Percentiles rank a stretch among this genome's conserved stretches.
Evolutionary conservation across 1,284 basidiomycete species (phyloP).

Genomic region (Heterobasidion annosum): DNA sequence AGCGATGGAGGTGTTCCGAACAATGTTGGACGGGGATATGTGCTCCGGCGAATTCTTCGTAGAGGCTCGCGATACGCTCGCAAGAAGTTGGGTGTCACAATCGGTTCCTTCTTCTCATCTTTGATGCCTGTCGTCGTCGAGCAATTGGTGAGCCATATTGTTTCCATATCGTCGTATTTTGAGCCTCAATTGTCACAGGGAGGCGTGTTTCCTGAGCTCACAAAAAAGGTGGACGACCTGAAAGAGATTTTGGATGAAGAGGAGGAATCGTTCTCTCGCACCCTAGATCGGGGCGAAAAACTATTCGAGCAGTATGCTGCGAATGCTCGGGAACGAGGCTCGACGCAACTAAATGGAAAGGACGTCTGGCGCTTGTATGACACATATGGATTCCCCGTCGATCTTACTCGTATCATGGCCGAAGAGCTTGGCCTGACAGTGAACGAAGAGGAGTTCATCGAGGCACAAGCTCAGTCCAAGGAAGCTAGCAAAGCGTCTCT

Average conservation of each 20-base stretch:
- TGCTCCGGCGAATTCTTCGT: conserved; percentile 86
- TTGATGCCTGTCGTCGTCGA: conserved; percentile 87
- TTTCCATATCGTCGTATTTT: neutral
- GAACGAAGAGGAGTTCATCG: conserved; percentile 86
- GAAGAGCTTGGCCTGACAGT: conserved; percentile 85
- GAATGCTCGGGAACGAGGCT: conserved; percentile 56
- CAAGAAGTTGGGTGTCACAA: conserved; percentile 92
- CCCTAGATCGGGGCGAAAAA: conserved; percentile 94
- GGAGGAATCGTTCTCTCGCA: conserved; percentile 94
- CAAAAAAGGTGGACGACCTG: conserved; percentile 75
- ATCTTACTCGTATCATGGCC: conserved; percentile 96
- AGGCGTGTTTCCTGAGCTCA: conserved; percentile 89
- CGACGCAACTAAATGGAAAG: conserved; percentile 72
- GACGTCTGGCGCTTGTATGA: conserved; percentile 98
- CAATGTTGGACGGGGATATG: conserved; percentile 95
- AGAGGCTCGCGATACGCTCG: conserved; percentile 91
- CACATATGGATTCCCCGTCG: conserved; percentile 97
- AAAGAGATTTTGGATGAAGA: conserved; percentile 97
- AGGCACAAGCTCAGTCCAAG: conserved; percentile 82
- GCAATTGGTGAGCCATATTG: conserved; percentile 56
- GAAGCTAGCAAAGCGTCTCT: conserved; percentile 81
- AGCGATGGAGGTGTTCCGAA: conserved; percentile 95
- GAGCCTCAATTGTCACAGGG: conserved; percentile 38
- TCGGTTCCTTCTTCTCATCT: conserved; percentile 93
- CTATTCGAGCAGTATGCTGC: conserved; percentile 89